These are phyloP conservation scores for Penicillium sp. DNA, from an alignment of 2,329 filamentous ascomycete genomes.

Conservation along the genomic window DNA sequence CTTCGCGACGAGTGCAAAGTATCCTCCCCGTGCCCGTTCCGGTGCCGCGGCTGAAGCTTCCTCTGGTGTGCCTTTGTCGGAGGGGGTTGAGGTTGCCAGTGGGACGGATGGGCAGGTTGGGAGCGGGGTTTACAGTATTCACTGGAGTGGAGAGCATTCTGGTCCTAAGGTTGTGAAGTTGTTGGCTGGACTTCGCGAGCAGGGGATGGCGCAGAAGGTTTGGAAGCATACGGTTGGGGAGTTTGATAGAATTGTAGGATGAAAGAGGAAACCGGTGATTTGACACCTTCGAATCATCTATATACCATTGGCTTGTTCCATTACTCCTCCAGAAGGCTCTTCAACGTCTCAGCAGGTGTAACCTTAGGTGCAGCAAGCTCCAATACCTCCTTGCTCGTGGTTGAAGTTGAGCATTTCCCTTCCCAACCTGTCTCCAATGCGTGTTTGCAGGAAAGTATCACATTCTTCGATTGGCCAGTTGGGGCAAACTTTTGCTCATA, in stretches of 20 bases:
- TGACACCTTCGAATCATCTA: too few species aligned
- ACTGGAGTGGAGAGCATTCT: constrained; percentile 23
- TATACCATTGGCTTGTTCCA: too few species aligned
- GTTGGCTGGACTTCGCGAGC: constrained; percentile 28
- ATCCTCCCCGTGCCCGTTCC: constrained; percentile 13
- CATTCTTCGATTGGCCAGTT: too few species aligned
- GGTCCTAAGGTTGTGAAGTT: constrained; percentile 16
- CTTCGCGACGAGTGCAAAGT: constrained; percentile 39
- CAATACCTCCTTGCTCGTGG: too few species aligned
- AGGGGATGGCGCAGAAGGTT: constrained; percentile 29
- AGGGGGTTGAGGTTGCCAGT: constrained; percentile 15
- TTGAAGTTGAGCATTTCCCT: too few species aligned
- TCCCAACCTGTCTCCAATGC: too few species aligned
- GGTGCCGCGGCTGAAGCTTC: not conserved
- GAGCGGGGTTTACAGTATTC: constrained; percentile 30
- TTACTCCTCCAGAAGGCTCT: too few species aligned
- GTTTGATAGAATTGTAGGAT: constrained; percentile 14
- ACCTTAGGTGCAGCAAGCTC: too few species aligned
- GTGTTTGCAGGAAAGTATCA: too few species aligned
- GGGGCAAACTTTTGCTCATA: too few species aligned
- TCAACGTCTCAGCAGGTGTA: too few species aligned
- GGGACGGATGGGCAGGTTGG: constrained; percentile 30
- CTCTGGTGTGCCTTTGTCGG: constrained; percentile 14
- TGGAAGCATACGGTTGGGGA: constrained; percentile 33
- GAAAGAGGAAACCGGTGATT: too few species aligned